Evolutionary conservation across 2,329 filamentous ascomycete species (phyloP), one percentile per base, ranked within the genome.

Genomic region (Nigrospora sphaerica): DNA sequence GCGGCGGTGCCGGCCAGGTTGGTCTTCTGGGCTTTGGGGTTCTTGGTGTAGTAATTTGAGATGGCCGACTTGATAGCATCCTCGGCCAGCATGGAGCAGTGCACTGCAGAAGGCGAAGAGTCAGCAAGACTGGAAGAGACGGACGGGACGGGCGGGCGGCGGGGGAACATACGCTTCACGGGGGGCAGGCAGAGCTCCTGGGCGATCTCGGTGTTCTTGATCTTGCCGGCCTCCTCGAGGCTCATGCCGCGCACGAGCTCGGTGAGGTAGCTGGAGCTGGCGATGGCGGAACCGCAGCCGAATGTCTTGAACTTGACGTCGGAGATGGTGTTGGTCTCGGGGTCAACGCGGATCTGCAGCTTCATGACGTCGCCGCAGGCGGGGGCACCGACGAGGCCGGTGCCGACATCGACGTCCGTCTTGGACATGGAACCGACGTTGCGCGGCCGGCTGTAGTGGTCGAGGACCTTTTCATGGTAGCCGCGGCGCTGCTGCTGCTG

Each of bases 181-280:
- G 86, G 86, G 32, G 86, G 86, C 60, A 88, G 67, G 60, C 86
- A 90, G 49, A 91, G 69, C 72, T 98, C 95, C 75, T 95, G 95
- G 34, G 93, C 93, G 63, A 98, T 98, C 71, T 98, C 91, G 4
- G 92, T 95, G 71, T 98, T 98, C 73, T 89, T 86, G 59, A 98
- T 88, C 71, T 86, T 85, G 46, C 84, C 83, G 32, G 95, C 93
- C 66, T 98, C 89, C 59, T 98, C 93, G 55, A 98, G 71, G 13
- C 86, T 95, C 92, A 97, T 98, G 50, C 93, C 93, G 53, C 89
- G 81, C 52, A 98, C 91, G 49, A 98, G 75, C 70, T 95, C 90
- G 10, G 93, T 98, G 59, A 98, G 71, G 66, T 98, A 98, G 62
- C 86, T 93, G 49, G 87, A 95, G 53, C 86, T 92, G 38, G 93